phyloP scores from a whole-genome alignment of 2,329 filamentous ascomycete species.

The Lachnellula occidentalis region DNA sequence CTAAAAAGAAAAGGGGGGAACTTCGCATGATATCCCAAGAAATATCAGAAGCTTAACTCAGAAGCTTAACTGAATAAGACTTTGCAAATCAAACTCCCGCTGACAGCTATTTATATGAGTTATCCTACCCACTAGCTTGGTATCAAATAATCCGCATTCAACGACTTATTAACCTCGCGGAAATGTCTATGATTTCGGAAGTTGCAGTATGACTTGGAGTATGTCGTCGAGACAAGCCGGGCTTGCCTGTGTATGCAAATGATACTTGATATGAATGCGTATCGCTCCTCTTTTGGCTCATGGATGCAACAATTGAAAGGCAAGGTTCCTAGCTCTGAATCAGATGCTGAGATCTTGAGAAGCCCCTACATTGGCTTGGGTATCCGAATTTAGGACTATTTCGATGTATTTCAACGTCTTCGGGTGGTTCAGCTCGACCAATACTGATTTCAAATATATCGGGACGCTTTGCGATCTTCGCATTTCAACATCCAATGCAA shows the following conservation, averaged over 20 bases:
- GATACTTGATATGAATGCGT: background rate
- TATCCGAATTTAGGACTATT: background rate
- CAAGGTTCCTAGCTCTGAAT: background rate
- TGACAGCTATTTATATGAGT: background rate
- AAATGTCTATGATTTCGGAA: background rate
- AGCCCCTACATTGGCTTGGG: background rate
- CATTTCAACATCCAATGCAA: background rate
- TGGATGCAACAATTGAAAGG: background rate
- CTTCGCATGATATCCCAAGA: no score
- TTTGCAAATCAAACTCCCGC: no score
- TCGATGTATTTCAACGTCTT: background rate
- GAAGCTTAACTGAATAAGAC: no score
- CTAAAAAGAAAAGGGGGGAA: no score
- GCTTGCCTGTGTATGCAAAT: background rate
- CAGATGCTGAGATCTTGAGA: background rate
- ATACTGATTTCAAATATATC: background rate
- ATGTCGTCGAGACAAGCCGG: background rate
- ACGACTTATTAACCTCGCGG: background rate
- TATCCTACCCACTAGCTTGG: background rate
- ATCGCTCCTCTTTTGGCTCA: background rate
- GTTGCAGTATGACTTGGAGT: background rate
- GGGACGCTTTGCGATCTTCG: background rate
- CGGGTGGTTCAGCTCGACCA: background rate
- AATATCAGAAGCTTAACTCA: no score
- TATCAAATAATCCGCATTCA: background rate